Percentiles rank a stretch among this genome's conserved stretches.
phyloP scores from a whole-genome alignment of 768 basidiomycete genomes.

The Hypholoma sublateritium region DNA sequence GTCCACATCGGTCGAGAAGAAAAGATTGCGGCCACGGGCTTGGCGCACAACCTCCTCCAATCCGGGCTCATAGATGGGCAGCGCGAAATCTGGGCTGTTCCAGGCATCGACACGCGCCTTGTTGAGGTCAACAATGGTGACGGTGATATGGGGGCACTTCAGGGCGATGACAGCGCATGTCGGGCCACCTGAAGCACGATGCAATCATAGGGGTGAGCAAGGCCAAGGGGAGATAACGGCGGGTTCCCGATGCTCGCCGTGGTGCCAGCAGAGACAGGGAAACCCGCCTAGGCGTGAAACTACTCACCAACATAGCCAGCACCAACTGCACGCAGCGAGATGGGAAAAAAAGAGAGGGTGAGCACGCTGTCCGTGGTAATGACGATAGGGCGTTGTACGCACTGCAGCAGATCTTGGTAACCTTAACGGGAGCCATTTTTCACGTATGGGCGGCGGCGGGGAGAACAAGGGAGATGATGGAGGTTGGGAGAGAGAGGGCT shows the following conservation, averaged over 20 bases:
- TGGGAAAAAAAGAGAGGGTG: slow-evolving; percentile 9
- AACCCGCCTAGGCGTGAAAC: neutral
- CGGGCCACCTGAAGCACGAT: slow-evolving; percentile 68
- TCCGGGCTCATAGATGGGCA: slow-evolving; percentile 98
- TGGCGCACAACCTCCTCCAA: slow-evolving; percentile 87
- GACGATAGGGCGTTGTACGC: slow-evolving; percentile 32
- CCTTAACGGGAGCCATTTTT: slow-evolving; percentile 55
- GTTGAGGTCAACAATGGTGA: slow-evolving; percentile 99
- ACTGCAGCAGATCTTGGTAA: slow-evolving; percentile 90
- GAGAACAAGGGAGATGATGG: slow-evolving; percentile 3
- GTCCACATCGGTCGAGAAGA: slow-evolving; percentile 96
- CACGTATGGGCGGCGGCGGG: slow-evolving; percentile 1
- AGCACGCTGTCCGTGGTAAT: slow-evolving; percentile 3
- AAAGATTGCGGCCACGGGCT: slow-evolving; percentile 91
- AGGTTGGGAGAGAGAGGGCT: slow-evolving; percentile 16
- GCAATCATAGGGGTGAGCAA: slow-evolving; percentile 8
- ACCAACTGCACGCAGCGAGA: slow-evolving; percentile 51
- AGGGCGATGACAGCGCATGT: slow-evolving; percentile 94
- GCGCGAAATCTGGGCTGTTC: slow-evolving; percentile 81
- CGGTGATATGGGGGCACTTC: slow-evolving; percentile 89
- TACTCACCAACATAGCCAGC: slow-evolving; percentile 90
- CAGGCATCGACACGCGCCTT: slow-evolving; percentile 92
- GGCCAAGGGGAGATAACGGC: neutral
- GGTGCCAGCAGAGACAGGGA: neutral
- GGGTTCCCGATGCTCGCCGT: neutral